Evolutionary conservation across 2,329 filamentous ascomycete species (phyloP), one percentile per base, ranked within the genome.

Genomic region (Pseudogymnoascus sp.): DNA sequence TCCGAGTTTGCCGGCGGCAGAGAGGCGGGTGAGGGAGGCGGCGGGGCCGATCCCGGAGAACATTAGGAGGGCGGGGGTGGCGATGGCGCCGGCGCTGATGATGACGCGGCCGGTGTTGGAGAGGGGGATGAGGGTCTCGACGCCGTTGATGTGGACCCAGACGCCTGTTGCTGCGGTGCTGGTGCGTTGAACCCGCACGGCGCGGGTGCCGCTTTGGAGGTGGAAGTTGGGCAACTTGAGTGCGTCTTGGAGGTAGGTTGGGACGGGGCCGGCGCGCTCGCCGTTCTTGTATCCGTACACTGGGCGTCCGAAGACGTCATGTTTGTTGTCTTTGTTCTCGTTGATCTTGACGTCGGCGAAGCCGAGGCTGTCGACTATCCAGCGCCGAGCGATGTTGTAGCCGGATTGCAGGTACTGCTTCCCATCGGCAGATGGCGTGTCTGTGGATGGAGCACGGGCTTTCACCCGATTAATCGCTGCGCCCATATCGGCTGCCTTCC

Each of bases 11-110:
- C 75, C 76, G 25, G 70, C 71, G 8, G 67, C 59, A 4, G 74
- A 71, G 18, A 79, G 71, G n/a, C 68, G 69, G 1, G 67, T 53
- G 6, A 72, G 66, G 5, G 65, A 63, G n/a, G 60, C 60, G 8
- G 65, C 53, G 23, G 77, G 75, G 0, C 80, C 80, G 33, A 84
- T 75, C 14, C 81, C 81, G 50, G 78, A 80, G 1, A 81, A 75
- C 72, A 80, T 80, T 1, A 83, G 75, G 2, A 83, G 74, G 65
- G 81, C 79, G 0, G 80, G 80, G 7, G 78, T 78, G 70, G 79
- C 78, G 67, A 82, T 79, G 1, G 77, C 74, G 25, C 81, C 81
- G 1, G 76, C 79, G 0, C 78, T 76, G n/a, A 83, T 66, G 40
- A 83, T 80, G 10, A 82, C 70, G 64, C 66, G 61, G 3, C 69